phyloP scores from a whole-genome alignment of 164 flowering plant species.

The Magnolia changhungtana region DNA sequence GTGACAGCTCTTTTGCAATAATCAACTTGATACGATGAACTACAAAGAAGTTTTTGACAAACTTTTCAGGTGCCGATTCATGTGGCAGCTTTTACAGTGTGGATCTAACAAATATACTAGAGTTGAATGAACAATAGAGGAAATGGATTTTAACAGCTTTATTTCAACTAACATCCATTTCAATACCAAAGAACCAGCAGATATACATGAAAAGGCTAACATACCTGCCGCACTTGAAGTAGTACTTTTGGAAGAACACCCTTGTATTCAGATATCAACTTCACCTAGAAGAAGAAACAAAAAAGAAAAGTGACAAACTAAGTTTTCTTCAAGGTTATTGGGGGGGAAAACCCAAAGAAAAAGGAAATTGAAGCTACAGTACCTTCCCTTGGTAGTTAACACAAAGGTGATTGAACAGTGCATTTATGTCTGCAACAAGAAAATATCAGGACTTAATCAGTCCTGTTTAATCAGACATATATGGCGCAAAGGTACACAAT shows the following conservation, averaged over 20 bases:
- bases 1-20: not conserved
- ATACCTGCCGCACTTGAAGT: constrained; percentile 76
- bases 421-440: constrained; percentile 69
- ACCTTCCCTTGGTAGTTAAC: constrained; percentile 83
- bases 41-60: not conserved
- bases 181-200: not conserved
- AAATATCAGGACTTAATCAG: not conserved
- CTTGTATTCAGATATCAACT: constrained; percentile 55
- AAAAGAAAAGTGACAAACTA: not conserved
- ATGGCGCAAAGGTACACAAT: not conserved
- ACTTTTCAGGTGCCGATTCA: not conserved
- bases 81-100: not conserved
- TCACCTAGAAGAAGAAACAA: constrained; percentile 43
- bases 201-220: constrained; percentile 5
- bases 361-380: not conserved
- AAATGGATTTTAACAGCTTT: not conserved
- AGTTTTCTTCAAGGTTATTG: not conserved
- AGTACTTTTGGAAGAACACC: constrained; percentile 83
- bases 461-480: not conserved
- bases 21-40: not conserved
- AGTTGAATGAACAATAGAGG: not conserved
- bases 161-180: not conserved
- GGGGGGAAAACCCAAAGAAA: not conserved
- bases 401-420: constrained; percentile 63
- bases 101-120: not conserved